Conservation (phyloP, 1,139 yeast species). For the Eremothecium gossypii region DNA sequence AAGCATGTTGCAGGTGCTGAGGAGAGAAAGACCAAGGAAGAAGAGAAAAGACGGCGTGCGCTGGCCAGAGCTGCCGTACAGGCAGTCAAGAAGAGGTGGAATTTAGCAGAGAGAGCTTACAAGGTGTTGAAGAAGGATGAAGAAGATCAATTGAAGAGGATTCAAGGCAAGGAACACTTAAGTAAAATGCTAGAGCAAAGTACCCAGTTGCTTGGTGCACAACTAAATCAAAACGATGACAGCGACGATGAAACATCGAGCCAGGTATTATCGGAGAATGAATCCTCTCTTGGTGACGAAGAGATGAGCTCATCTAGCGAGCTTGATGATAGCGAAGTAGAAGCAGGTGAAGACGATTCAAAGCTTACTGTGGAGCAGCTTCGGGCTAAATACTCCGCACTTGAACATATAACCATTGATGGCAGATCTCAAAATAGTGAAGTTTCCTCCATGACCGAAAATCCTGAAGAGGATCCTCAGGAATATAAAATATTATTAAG, state of each 20-base stretch:
- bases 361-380: conserved; percentile 58
- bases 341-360: conserved; percentile 37
- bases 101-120: conserved; percentile 77
- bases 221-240: conserved; percentile 35
- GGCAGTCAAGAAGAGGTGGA: conserved; percentile 88
- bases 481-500: conserved; percentile 5
- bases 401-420: conserved; percentile 17
- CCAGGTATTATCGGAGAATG: neutral
- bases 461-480: conserved; percentile 13
- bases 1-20: conserved; percentile 81
- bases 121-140: conserved; percentile 42
- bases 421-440: neutral
- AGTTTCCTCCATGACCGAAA: conserved; percentile 19
- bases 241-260: conserved; percentile 5
- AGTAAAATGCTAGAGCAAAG: conserved; percentile 87
- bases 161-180: conserved; percentile 78
- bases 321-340: conserved; percentile 14
- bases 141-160: conserved; percentile 59
- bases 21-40: conserved; percentile 65
- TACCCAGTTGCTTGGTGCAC: conserved; percentile 82
- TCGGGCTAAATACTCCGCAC: conserved; percentile 49
- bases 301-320: conserved; percentile 11
- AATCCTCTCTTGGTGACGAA: conserved; percentile 11
- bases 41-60: conserved; percentile 55
- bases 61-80: conserved; percentile 73